phyloP scores from a whole-genome alignment of 257 asterid species.

The Fraxinus excelsior region DNA sequence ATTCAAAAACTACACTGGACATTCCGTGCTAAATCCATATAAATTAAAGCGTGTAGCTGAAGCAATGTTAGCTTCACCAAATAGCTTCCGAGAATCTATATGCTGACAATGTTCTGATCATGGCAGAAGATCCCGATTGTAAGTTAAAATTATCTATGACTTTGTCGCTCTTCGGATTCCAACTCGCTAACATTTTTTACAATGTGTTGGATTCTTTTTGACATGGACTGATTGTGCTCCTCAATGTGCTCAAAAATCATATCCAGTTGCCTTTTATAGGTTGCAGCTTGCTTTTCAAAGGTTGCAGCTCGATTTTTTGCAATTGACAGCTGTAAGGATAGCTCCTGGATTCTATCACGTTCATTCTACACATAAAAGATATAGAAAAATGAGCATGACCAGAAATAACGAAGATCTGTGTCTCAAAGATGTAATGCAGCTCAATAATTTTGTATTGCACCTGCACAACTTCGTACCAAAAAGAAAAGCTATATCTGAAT shows the following conservation, averaged over 20 bases:
- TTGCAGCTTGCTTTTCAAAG: slow-evolving; percentile 58
- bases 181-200: slow-evolving; percentile 58
- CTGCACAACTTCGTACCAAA: background rate
- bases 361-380: slow-evolving; percentile 57
- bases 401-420: background rate
- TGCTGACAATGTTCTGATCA: too few species aligned
- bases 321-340: slow-evolving; percentile 75
- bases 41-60: slow-evolving; percentile 8
- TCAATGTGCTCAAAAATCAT: slow-evolving; percentile 79
- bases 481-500: background rate
- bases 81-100: too few species aligned
- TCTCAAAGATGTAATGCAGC: background rate
- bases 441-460: background rate
- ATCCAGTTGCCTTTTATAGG: slow-evolving; percentile 83
- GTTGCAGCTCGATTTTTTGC: slow-evolving; percentile 80
- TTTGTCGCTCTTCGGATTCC: slow-evolving; percentile 56
- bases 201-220: slow-evolving; percentile 69
- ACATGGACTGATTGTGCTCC: slow-evolving; percentile 75
- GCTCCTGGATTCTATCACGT: slow-evolving; percentile 82
- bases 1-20: slow-evolving; percentile 19
- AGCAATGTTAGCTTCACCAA: slow-evolving; percentile 7
- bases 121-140: too few species aligned
- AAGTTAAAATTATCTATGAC: slow-evolving; percentile 18
- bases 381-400: background rate
- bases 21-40: slow-evolving; percentile 18